phyloP scores from a whole-genome alignment of 2,329 filamentous ascomycete genomes.

The Didymella arachidicola region DNA sequence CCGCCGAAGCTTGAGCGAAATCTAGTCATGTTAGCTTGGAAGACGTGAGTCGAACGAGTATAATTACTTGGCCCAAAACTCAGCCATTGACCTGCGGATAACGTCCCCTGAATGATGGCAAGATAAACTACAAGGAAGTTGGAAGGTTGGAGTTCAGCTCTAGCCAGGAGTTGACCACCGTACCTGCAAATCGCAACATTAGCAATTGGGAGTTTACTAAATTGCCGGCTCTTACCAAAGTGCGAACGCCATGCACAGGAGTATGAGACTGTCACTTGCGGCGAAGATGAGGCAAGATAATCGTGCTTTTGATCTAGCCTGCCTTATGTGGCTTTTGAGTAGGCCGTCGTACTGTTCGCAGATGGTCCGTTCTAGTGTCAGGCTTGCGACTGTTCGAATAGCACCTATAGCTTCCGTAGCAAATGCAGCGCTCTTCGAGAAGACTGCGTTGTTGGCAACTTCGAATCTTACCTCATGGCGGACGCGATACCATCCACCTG shows the following conservation, averaged over 20 bases:
- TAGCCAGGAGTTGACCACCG: slow-evolving; percentile 33
- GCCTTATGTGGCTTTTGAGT: slow-evolving; percentile 72
- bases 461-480: slow-evolving; percentile 54
- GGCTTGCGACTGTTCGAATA: slow-evolving; percentile 89
- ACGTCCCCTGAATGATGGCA: slow-evolving; percentile 37
- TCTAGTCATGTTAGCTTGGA: slow-evolving; percentile 22
- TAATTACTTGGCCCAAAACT: slow-evolving; percentile 40
- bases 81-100: slow-evolving; percentile 39
- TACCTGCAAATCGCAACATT: slow-evolving; percentile 24
- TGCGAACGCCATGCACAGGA: slow-evolving; percentile 55
- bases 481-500: slow-evolving; percentile 81
- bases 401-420: slow-evolving; percentile 92
- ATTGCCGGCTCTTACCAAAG: slow-evolving; percentile 34
- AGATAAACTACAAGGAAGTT: slow-evolving; percentile 39
- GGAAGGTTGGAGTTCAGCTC: slow-evolving; percentile 26
- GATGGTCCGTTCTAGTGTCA: slow-evolving; percentile 85
- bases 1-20: slow-evolving; percentile 36
- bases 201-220: neutral
- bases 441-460: slow-evolving; percentile 69
- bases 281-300: slow-evolving; percentile 32
- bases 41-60: neutral
- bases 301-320: slow-evolving; percentile 73
- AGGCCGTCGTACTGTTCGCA: slow-evolving; percentile 72
- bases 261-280: slow-evolving; percentile 66
- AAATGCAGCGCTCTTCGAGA: slow-evolving; percentile 81